These are phyloP conservation scores for Nectriaceae sp. DNA, from an alignment of 2,329 filamentous ascomycete species.

Conservation along the genomic window DNA sequence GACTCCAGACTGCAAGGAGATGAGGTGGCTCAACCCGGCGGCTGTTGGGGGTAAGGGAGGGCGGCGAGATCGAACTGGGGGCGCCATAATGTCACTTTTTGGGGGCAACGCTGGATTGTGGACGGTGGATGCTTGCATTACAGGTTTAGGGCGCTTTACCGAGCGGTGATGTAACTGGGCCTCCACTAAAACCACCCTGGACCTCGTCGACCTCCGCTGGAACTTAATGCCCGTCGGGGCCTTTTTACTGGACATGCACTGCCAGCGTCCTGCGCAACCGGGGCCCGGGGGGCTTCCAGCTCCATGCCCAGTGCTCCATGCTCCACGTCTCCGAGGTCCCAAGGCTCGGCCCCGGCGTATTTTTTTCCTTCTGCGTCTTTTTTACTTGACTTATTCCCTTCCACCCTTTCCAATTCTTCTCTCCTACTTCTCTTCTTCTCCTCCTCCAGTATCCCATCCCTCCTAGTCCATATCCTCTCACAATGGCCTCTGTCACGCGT, in stretches of 20 bases:
- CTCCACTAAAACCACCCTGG: background rate
- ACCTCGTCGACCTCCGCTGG: background rate
- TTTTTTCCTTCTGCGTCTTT: conserved; percentile 38
- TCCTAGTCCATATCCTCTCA: conserved; percentile 32
- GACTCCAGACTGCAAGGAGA: background rate
- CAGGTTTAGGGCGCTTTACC: background rate
- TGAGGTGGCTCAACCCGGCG: background rate
- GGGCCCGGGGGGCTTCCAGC: conserved; percentile 3
- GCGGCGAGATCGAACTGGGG: background rate
- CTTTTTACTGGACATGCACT: background rate
- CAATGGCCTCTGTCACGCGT: conserved; percentile 84
- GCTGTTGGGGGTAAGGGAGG: background rate
- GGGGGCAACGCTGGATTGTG: background rate
- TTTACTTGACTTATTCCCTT: conserved; percentile 31
- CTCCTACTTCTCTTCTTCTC: conserved; percentile 30
- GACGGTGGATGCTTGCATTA: no score
- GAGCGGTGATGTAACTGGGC: background rate
- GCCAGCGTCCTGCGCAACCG: background rate
- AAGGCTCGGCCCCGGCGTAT: conserved; percentile 12
- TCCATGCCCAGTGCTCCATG: conserved; percentile 16
- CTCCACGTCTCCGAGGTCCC: conserved; percentile 24
- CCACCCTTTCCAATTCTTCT: conserved; percentile 37
- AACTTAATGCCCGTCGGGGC: background rate
- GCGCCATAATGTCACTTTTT: background rate
- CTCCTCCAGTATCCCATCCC: conserved; percentile 30